Percentiles rank a stretch among this genome's conserved stretches.
Evolutionary conservation across 305 asterid genomes (phyloP).

Genomic region (Fraxinus sp.): DNA sequence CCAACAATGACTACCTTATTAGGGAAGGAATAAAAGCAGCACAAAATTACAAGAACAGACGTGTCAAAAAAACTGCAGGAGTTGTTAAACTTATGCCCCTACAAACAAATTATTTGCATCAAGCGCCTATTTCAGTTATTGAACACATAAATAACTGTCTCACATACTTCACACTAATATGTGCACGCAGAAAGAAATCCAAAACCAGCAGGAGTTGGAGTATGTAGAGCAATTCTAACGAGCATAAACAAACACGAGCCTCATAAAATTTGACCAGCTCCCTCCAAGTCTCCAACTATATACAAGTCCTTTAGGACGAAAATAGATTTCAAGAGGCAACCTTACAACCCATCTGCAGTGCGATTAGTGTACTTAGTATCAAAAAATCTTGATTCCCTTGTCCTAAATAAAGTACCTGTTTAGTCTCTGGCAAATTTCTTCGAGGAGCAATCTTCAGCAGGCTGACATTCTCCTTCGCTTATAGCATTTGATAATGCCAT

Average conservation of each 20-base stretch:
- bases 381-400: neutral
- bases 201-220: slow-evolving; percentile 30
- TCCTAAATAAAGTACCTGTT: slow-evolving; percentile 14
- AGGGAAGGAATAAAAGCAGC: neutral
- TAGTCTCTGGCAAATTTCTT: neutral
- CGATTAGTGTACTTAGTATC: neutral
- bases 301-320: slow-evolving; percentile 8
- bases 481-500: slow-evolving; percentile 44
- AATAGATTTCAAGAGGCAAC: slow-evolving; percentile 10
- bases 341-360: neutral
- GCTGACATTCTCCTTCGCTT: slow-evolving; percentile 46
- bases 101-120: neutral
- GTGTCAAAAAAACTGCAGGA: neutral
- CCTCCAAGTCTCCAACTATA: slow-evolving; percentile 17
- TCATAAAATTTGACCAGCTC: slow-evolving; percentile 5
- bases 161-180: neutral
- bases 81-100: neutral
- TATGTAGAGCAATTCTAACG: slow-evolving; percentile 20
- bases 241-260: slow-evolving; percentile 11
- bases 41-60: neutral
- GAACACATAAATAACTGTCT: neutral
- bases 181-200: slow-evolving; percentile 25
- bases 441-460: slow-evolving; percentile 25
- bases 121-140: neutral
- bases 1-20: neutral